phyloP scores from a whole-genome alignment of 139 green algal genomes.

The Parachlorella kessleri region DNA sequence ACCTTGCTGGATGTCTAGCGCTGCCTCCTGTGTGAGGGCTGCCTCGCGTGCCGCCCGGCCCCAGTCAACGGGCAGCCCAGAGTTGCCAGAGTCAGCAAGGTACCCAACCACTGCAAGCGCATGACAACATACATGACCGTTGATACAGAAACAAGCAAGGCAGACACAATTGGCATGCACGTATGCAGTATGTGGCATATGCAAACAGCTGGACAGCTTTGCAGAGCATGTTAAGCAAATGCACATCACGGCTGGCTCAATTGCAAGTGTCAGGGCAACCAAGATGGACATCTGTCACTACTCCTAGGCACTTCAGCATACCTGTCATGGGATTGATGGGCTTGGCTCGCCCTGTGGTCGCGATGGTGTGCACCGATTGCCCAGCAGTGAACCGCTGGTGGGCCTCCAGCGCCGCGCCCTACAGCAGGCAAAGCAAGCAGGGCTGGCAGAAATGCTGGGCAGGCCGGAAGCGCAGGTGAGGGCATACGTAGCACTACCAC shows the following conservation, averaged over 20 bases:
- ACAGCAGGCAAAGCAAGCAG: not conserved
- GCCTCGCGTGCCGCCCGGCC: conserved; percentile 6
- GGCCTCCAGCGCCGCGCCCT: conserved; percentile 22
- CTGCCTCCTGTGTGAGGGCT: not conserved
- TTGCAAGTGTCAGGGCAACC: too few relatives aligned
- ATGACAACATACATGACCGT: too few relatives aligned
- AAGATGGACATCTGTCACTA: not conserved
- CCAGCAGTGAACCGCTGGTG: conserved; percentile 24
- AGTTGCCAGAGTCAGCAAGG: conserved; percentile 31
- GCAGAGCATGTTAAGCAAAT: too few relatives aligned
- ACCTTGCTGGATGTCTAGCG: not conserved
- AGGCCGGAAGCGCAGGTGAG: not conserved
- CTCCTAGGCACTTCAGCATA: not conserved
- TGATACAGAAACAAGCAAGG: too few relatives aligned
- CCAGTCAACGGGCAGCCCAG: conserved; percentile 34
- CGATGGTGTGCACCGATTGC: conserved; percentile 10
- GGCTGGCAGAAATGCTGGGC: not conserved
- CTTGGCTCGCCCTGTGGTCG: conserved; percentile 26
- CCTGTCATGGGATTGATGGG: conserved; percentile 28
- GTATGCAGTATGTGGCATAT: too few relatives aligned
- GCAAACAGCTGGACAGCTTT: too few relatives aligned
- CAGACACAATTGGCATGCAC: too few relatives aligned
- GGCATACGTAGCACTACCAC: too few relatives aligned
- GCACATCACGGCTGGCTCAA: too few relatives aligned
- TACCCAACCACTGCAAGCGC: conserved; percentile 35